phyloP scores from a whole-genome alignment of 2,329 filamentous ascomycete genomes.

The Madurella mycetomatis region DNA sequence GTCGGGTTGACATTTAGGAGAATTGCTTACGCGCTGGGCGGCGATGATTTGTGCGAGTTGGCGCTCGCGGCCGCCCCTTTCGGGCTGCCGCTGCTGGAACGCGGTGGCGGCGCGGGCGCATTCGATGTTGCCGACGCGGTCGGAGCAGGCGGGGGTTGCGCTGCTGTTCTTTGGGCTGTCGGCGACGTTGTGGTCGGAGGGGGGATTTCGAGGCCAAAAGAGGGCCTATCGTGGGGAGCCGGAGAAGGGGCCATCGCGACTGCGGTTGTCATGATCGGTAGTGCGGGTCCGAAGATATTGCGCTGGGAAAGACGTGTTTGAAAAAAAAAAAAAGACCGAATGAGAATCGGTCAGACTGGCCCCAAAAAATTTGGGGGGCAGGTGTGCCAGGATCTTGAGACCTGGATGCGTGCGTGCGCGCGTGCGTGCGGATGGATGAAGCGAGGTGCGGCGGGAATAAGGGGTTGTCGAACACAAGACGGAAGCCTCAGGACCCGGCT shows the following conservation, averaged over 20 bases:
- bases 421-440: constrained; percentile 9
- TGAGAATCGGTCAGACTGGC: background rate
- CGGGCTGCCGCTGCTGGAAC: constrained; percentile 53
- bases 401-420: background rate
- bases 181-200: constrained; percentile 39
- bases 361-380: constrained; percentile 16
- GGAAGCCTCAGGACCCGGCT: background rate
- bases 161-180: constrained; percentile 39
- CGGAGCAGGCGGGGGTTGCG: constrained; percentile 28
- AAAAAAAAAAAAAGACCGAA: constrained; percentile 2
- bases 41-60: constrained; percentile 49
- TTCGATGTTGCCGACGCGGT: constrained; percentile 32
- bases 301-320: background rate
- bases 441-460: constrained; percentile 17
- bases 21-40: constrained; percentile 54
- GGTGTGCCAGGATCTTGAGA: constrained; percentile 1
- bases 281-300: constrained; percentile 9
- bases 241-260: constrained; percentile 66
- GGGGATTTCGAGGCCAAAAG: constrained; percentile 49
- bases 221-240: constrained; percentile 60
- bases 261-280: constrained; percentile 59
- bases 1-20: constrained; percentile 12
- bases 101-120: constrained; percentile 37
- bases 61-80: constrained; percentile 34
- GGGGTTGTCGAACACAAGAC: constrained; percentile 6